These are phyloP conservation scores for Yamadazyma trypodendri DNA, from an alignment of 1,139 yeast genomes.

Conservation along the genomic window DNA sequence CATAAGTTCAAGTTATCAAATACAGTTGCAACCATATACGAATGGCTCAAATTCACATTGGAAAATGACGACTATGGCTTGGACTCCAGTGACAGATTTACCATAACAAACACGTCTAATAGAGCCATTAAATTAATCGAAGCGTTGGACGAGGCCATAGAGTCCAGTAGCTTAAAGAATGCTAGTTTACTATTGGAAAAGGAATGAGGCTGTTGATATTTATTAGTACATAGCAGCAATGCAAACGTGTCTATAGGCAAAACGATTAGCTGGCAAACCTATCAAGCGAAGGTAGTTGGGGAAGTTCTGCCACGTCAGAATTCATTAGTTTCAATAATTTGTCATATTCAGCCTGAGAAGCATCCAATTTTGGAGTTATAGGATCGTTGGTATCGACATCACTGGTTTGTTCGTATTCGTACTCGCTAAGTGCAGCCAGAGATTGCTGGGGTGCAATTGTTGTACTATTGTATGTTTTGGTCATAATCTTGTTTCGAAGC, in stretches of 20 bases:
- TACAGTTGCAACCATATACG: slow-evolving; percentile 41
- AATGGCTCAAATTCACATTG: slow-evolving; percentile 56
- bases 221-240: neutral
- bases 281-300: slow-evolving; percentile 10
- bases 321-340: slow-evolving; percentile 6
- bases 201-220: slow-evolving; percentile 17
- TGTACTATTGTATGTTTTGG: slow-evolving; percentile 9
- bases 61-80: slow-evolving; percentile 51
- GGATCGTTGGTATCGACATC: slow-evolving; percentile 6
- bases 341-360: slow-evolving; percentile 7
- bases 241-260: no score
- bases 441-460: neutral
- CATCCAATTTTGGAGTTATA: slow-evolving; percentile 6
- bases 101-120: slow-evolving; percentile 60
- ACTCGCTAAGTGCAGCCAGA: no score
- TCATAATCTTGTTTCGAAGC: slow-evolving; percentile 2
- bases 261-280: slow-evolving; percentile 5
- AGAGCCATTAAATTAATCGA: slow-evolving; percentile 66
- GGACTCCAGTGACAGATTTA: slow-evolving; percentile 37
- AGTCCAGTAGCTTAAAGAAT: slow-evolving; percentile 74
- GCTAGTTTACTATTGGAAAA: slow-evolving; percentile 76
- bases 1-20: slow-evolving; percentile 64
- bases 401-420: slow-evolving; percentile 1
- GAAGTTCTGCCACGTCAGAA: slow-evolving; percentile 4
- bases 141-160: slow-evolving; percentile 58